These are phyloP conservation scores for Claviceps sp. DNA, from an alignment of 2,329 filamentous ascomycete species.

Conservation along the genomic window DNA sequence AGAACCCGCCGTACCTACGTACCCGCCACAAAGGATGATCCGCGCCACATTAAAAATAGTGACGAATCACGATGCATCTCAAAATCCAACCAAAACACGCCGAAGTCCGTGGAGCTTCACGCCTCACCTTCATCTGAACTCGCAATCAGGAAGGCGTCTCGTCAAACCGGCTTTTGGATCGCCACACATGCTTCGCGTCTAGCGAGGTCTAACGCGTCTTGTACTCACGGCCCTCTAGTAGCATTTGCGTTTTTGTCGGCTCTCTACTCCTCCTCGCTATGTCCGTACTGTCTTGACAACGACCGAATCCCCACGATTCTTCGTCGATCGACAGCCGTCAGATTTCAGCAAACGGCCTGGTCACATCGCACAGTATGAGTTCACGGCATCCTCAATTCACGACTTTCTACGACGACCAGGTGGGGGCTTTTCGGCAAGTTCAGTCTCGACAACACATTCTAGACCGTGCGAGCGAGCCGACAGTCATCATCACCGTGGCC, in stretches of 20 bases:
- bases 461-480: conserved; percentile 22
- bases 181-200: background rate
- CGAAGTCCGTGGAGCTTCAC: background rate
- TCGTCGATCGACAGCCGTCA: conserved; percentile 9
- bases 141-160: background rate
- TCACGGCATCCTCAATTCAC: conserved; percentile 19
- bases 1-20: no score
- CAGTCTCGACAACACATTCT: conserved; percentile 14
- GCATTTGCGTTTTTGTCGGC: background rate
- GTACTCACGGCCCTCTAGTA: background rate
- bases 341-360: background rate
- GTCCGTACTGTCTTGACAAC: conserved; percentile 8
- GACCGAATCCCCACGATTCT: conserved; percentile 3
- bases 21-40: no score
- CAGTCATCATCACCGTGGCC: conserved; percentile 20
- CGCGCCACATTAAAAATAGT: conserved; percentile 4
- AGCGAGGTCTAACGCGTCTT: background rate
- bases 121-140: background rate
- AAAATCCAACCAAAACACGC: background rate
- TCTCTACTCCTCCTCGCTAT: conserved; percentile 7
- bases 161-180: background rate
- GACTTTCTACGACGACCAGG: conserved; percentile 23
- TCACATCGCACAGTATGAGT: conserved; percentile 20
- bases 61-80: conserved; percentile 4
- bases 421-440: conserved; percentile 19